phyloP scores from a whole-genome alignment of 2,329 filamentous ascomycete genomes.

The Ilyonectria mors-panacis region DNA sequence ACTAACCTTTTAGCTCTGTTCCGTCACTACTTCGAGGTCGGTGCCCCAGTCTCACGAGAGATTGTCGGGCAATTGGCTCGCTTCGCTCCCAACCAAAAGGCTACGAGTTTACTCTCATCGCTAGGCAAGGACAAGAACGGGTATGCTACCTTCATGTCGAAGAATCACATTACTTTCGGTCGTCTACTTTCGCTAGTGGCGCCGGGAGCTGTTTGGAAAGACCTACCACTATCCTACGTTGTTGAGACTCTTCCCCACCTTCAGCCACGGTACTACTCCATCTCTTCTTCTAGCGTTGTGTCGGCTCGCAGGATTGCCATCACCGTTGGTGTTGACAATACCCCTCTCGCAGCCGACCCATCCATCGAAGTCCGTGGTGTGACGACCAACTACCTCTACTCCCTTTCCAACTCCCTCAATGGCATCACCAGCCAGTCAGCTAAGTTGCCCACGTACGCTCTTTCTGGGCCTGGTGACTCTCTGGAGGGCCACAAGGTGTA shows the following conservation, averaged over 20 bases:
- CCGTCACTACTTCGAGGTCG: slow-evolving; percentile 62
- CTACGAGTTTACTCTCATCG: slow-evolving; percentile 39
- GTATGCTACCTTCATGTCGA: slow-evolving; percentile 38
- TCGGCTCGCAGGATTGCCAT: slow-evolving; percentile 44
- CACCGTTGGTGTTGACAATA: slow-evolving; percentile 41
- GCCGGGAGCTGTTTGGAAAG: slow-evolving; percentile 38
- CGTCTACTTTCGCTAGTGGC: slow-evolving; percentile 41
- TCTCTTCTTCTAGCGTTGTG: slow-evolving; percentile 68
- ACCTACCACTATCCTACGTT: slow-evolving; percentile 63
- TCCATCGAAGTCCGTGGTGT: slow-evolving; percentile 38
- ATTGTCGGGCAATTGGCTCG: slow-evolving; percentile 55
- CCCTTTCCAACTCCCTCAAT: slow-evolving; percentile 35
- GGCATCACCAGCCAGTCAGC: background rate
- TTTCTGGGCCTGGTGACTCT: slow-evolving; percentile 35
- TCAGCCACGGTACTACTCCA: slow-evolving; percentile 72
- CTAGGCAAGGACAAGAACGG: slow-evolving; percentile 40
- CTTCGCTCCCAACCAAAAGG: slow-evolving; percentile 67
- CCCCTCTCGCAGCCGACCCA: slow-evolving; percentile 32
- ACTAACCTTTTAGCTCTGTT: slow-evolving; percentile 58
- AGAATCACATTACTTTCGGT: slow-evolving; percentile 46
- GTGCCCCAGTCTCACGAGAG: slow-evolving; percentile 56
- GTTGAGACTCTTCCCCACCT: slow-evolving; percentile 67
- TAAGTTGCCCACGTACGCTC: slow-evolving; percentile 23
- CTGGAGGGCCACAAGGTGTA: slow-evolving; percentile 39
- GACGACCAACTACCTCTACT: slow-evolving; percentile 48